Evolutionary conservation across 148 eudicot species (phyloP).

Genomic region (Rhododendron ferrugineum): DNA sequence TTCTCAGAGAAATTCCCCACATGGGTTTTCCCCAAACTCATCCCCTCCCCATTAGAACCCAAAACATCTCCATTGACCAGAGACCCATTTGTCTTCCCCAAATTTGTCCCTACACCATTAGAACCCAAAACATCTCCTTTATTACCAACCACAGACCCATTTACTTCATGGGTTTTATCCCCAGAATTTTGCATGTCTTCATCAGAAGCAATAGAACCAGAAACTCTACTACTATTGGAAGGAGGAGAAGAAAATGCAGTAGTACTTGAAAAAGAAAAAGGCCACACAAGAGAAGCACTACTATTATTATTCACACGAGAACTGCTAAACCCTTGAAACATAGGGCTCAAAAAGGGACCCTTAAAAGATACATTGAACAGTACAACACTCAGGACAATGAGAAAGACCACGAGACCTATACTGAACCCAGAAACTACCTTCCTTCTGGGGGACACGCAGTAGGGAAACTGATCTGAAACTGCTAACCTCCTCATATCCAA

Average conservation of each 20-base stretch:
- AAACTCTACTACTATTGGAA: constrained; percentile 2
- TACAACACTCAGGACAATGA: constrained; percentile 35
- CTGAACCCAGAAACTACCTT: constrained; percentile 53
- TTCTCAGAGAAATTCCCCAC: neutral
- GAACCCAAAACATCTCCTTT: constrained; percentile 11
- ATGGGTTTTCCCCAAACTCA: neutral
- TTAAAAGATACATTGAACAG: constrained; percentile 26
- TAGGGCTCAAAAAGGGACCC: constrained; percentile 21
- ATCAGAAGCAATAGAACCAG: neutral
- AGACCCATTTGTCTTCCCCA: constrained; percentile 28
- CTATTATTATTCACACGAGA: constrained; percentile 2
- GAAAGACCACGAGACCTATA: constrained; percentile 33
- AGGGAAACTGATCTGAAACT: constrained; percentile 30
- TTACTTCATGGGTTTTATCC: constrained; percentile 8
- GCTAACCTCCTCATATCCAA: constrained; percentile 26
- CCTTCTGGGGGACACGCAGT: constrained; percentile 21
- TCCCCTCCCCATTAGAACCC: neutral
- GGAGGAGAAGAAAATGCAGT: neutral
- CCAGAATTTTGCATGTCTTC: neutral
- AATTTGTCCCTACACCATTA: constrained; percentile 17
- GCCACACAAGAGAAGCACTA: constrained; percentile 21
- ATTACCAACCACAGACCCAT: constrained; percentile 14
- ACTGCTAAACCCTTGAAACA: constrained; percentile 22
- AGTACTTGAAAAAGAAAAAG: constrained; percentile 22
- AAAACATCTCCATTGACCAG: constrained; percentile 11